Conservation (phyloP, 768 basidiomycete species). For the Suillus placidus region DNA sequence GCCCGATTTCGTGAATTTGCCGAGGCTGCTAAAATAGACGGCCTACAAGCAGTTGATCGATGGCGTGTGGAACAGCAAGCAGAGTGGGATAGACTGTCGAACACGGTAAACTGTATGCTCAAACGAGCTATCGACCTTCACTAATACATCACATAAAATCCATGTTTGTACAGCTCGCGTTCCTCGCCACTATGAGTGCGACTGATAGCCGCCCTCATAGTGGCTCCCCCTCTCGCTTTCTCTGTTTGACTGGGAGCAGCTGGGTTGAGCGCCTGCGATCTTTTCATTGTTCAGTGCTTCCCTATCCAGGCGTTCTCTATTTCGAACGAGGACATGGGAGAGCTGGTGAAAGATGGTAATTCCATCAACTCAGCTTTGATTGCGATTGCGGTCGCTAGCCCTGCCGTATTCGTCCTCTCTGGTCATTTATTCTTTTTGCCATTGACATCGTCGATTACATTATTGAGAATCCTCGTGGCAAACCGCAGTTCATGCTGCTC, state of each 20-base stretch:
- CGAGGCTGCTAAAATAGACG: background rate
- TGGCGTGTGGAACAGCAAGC: background rate
- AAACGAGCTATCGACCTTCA: background rate
- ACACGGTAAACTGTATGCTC: background rate
- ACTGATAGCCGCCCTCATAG: too few species aligned
- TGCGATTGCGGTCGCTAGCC: background rate
- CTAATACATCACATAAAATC: background rate
- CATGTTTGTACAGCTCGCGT: background rate
- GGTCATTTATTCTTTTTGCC: conserved; percentile 1
- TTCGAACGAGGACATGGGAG: background rate
- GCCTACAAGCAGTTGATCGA: background rate
- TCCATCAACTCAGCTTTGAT: background rate
- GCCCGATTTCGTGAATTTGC: background rate
- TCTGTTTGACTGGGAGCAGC: background rate
- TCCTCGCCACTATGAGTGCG: background rate
- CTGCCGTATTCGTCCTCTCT: conserved; percentile 1
- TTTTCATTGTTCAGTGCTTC: conserved; percentile 1
- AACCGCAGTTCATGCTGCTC: background rate
- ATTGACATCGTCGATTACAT: background rate
- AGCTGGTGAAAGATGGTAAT: background rate
- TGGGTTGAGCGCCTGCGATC: background rate
- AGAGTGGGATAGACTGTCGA: conserved; percentile 1
- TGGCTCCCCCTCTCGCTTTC: conserved; percentile 1
- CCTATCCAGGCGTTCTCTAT: conserved; percentile 1
- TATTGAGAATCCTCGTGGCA: background rate